phyloP scores from a whole-genome alignment of 2,329 filamentous ascomycete genomes.

The Aspergillus sp. region DNA sequence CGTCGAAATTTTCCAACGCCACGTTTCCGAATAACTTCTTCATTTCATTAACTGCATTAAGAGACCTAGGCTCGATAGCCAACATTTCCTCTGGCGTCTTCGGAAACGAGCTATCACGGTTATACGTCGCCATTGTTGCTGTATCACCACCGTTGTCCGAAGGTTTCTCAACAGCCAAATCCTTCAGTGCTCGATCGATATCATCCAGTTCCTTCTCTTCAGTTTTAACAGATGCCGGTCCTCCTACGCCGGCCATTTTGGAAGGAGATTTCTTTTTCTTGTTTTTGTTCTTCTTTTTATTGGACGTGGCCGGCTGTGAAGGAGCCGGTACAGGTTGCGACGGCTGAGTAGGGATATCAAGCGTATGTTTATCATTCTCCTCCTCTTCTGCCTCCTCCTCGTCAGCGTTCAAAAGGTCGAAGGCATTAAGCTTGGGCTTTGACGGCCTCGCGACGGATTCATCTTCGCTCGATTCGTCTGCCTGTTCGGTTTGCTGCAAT shows the following conservation, averaged over 20 bases:
- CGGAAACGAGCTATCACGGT: conserved; percentile 24
- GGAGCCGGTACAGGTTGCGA: conserved; percentile 14
- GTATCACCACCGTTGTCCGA: conserved; percentile 9
- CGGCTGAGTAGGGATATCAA: conserved; percentile 9
- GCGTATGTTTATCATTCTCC: conserved; percentile 22
- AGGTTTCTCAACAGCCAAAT: conserved; percentile 44
- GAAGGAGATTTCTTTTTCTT: conserved; percentile 49
- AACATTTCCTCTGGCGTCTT: conserved; percentile 46
- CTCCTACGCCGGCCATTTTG: conserved; percentile 18
- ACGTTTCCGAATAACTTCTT: conserved; percentile 61
- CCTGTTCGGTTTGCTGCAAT: conserved; percentile 38
- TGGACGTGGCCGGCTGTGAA: conserved; percentile 12
- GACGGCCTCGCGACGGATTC: conserved; percentile 25
- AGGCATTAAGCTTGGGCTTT: conserved; percentile 44
- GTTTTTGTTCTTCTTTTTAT: conserved; percentile 44
- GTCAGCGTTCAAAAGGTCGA: conserved; percentile 45
- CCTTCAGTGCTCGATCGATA: conserved; percentile 56
- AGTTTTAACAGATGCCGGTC: conserved; percentile 11
- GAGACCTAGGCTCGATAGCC: conserved; percentile 58
- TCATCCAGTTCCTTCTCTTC: conserved; percentile 47
- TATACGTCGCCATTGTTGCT: conserved; percentile 28
- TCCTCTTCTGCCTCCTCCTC: conserved; percentile 35
- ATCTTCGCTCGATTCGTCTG: conserved; percentile 34
- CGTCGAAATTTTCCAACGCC: conserved; percentile 52
- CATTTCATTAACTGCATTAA: conserved; percentile 91